Evolutionary conservation across 2,329 filamentous ascomycete genomes (phyloP), one percentile per base, ranked within the genome.

Genomic region (Cordyceps cicadae): DNA sequence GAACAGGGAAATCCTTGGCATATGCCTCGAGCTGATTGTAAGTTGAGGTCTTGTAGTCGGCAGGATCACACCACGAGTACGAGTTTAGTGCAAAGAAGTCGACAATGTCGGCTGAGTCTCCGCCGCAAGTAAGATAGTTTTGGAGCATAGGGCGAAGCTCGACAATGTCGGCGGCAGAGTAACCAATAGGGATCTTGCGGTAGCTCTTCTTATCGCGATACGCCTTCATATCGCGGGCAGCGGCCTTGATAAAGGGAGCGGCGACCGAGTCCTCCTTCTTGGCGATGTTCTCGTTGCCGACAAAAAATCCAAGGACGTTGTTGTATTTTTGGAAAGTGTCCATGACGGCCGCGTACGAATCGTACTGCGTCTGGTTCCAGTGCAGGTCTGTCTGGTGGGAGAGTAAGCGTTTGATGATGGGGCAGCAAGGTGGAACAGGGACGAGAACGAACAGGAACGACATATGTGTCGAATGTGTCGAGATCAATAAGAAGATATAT

Each of bases 1-100:
- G 91, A n/a, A 95, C 85, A 52, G 86, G 87, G 73, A 91, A 92
- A 67, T 83, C 74, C 43, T 81, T 80, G 6, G 88, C 86, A 65
- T 88, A 85, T 58, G 79, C 72, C 71, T 91, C 81, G 32, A 95
- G 83, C 64, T 79, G 78, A 52, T 77, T 70, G 75, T 96, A 96
- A 61, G 89, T 90, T 2, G 90, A 85, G 6, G 72, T 77, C 29
- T 77, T 65, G 74, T 86, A 92, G 5, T 71, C 73, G 61, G 78
- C 76, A 26, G 77, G 75, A 63, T 87, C 87, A 67, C 87, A 90
- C 87, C 87, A 90, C 70, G 91, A 88, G 72, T 95, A 94, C 54
- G 89, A 89, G 71, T 96, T 96, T 64, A 96, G 79, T 2, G 87
- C 82, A 73, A 91, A 96, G 75, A 96, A 94, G 71, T 96, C 91